These are phyloP conservation scores for Hirsutella rhossiliensis DNA, from an alignment of 2,329 filamentous ascomycete genomes.

Conservation along the genomic window DNA sequence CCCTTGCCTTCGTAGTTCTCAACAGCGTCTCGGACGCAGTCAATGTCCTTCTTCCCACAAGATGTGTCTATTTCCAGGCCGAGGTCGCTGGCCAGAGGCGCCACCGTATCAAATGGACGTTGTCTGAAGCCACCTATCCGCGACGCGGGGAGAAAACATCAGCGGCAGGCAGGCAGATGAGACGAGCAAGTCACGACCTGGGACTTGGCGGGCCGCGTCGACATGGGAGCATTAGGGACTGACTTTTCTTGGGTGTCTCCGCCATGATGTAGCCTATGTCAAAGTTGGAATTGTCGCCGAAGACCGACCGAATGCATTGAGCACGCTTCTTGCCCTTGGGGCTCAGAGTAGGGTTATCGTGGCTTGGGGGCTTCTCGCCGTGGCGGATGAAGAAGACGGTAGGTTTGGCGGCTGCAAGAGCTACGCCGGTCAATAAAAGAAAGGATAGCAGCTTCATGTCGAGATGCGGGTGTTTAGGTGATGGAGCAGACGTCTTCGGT, in stretches of 20 bases:
- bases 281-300: conserved; percentile 37
- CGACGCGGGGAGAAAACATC: not conserved
- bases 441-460: conserved; percentile 11
- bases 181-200: not conserved
- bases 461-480: not conserved
- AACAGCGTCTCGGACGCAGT: conserved; percentile 40
- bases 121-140: conserved; percentile 33
- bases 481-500: too few relatives aligned
- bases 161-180: not conserved
- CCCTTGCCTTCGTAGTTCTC: conserved; percentile 32
- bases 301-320: conserved; percentile 46
- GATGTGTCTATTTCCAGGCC: conserved; percentile 41
- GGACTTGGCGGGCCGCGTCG: not conserved
- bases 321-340: conserved; percentile 40
- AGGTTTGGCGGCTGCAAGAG: conserved; percentile 17
- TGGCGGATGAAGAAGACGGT: conserved; percentile 53
- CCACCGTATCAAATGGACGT: conserved; percentile 44
- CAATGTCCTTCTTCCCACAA: conserved; percentile 41
- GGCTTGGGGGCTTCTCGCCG: conserved; percentile 46
- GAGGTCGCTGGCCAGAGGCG: conserved; percentile 42
- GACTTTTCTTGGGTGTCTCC: conserved; percentile 35
- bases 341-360: conserved; percentile 33
- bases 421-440: conserved; percentile 6
- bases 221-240: not conserved
- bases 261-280: conserved; percentile 48